Percentiles rank a stretch among this genome's conserved stretches.
Conservation (phyloP, 129 eudicot species). For the Scalesia atractyloides region DNA sequence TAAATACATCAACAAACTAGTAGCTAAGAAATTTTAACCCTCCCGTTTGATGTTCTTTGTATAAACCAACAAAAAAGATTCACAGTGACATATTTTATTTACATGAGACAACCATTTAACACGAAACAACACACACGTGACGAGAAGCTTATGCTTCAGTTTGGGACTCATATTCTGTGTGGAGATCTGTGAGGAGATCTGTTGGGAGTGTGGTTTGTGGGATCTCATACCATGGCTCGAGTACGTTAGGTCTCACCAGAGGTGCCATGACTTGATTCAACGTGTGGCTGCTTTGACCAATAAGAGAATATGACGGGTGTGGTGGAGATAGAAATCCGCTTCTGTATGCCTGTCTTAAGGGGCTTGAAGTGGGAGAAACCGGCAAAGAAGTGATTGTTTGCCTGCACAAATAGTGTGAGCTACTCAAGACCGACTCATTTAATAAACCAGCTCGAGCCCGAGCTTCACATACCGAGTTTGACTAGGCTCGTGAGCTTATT, state of each 20-base stretch:
- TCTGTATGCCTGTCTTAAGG: conserved; percentile 54
- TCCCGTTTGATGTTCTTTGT: background rate
- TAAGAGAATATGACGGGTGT: conserved; percentile 62
- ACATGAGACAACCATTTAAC: conserved; percentile 15
- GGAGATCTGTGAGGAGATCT: conserved; percentile 72
- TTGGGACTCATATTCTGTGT: conserved; percentile 18
- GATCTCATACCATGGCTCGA: conserved; percentile 67
- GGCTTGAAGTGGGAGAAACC: conserved; percentile 87
- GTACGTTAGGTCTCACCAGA: conserved; percentile 42
- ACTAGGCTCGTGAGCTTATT: too few species aligned
- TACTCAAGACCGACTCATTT: too few species aligned
- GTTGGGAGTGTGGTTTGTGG: conserved; percentile 49
- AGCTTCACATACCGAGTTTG: too few species aligned
- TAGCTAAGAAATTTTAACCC: background rate
- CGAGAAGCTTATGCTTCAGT: conserved; percentile 9
- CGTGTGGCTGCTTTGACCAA: conserved; percentile 49
- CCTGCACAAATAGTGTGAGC: conserved; percentile 35
- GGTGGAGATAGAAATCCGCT: conserved; percentile 70
- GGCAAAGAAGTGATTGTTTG: conserved; percentile 80
- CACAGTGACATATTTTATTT: conserved; percentile 28
- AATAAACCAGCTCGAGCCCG: too few species aligned
- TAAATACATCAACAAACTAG: background rate
- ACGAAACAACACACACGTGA: background rate
- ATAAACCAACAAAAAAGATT: conserved; percentile 28
- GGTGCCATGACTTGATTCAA: conserved; percentile 31